These are phyloP conservation scores for Penicillium polonicum DNA, from an alignment of 2,329 filamentous ascomycete genomes.

Conservation along the genomic window DNA sequence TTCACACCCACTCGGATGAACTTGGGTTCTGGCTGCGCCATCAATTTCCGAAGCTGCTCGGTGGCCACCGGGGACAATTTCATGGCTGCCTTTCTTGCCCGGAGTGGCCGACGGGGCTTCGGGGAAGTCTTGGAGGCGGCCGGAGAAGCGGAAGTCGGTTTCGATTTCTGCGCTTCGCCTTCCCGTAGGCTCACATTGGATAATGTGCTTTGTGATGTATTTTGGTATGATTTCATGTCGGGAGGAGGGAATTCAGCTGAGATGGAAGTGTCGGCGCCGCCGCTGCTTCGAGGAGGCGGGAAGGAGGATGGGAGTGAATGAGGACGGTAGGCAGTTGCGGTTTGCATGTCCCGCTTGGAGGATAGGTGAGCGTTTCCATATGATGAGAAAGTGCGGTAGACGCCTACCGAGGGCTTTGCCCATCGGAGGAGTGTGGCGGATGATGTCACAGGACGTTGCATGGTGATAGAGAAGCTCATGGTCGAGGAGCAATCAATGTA, in stretches of 20 bases:
- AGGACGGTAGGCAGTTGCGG: slow-evolving; percentile 63
- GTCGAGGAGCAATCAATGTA: slow-evolving; percentile 12
- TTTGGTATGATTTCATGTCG: slow-evolving; percentile 49
- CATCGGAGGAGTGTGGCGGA: slow-evolving; percentile 44
- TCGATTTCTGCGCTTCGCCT: slow-evolving; percentile 65
- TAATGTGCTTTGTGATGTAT: slow-evolving; percentile 35
- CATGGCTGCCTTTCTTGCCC: slow-evolving; percentile 87
- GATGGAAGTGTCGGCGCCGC: slow-evolving; percentile 62
- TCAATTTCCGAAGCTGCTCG: slow-evolving; percentile 70
- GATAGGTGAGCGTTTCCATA: slow-evolving; percentile 44
- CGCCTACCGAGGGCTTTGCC: slow-evolving; percentile 40
- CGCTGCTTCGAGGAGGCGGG: slow-evolving; percentile 57
- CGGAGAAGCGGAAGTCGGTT: slow-evolving; percentile 44
- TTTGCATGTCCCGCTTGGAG: slow-evolving; percentile 63
- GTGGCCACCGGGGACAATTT: slow-evolving; percentile 78
- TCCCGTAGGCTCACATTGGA: slow-evolving; percentile 56
- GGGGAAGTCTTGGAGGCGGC: slow-evolving; percentile 43
- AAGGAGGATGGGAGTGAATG: slow-evolving; percentile 57
- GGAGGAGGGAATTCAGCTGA: slow-evolving; percentile 52
- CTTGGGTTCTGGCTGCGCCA: slow-evolving; percentile 85
- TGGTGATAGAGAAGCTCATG: slow-evolving; percentile 42
- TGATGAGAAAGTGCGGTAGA: slow-evolving; percentile 51
- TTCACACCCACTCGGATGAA: slow-evolving; percentile 91
- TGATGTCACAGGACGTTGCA: slow-evolving; percentile 48
- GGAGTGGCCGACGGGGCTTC: slow-evolving; percentile 66